Evolutionary conservation across 345 rosid genomes (phyloP).

Genomic region (Mangifera indica): DNA sequence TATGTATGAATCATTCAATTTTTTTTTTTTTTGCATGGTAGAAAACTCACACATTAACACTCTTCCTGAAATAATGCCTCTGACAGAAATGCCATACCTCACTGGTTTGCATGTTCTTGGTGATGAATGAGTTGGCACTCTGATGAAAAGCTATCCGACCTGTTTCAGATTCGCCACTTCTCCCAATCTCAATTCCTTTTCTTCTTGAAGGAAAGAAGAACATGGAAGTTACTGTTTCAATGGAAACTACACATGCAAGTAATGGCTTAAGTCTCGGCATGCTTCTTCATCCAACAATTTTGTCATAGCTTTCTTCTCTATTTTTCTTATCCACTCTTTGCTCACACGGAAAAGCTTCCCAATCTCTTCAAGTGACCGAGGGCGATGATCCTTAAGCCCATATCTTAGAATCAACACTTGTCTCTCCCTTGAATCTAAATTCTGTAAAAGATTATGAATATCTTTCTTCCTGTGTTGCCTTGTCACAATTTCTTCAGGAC

Average conservation of each 20-base stretch:
- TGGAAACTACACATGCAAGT: conserved; percentile 27
- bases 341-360: conserved; percentile 64
- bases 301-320: conserved; percentile 61
- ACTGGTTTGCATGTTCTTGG: background rate
- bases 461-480: conserved; percentile 58
- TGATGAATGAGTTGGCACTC: background rate
- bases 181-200: background rate
- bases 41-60: background rate
- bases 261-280: conserved; percentile 42
- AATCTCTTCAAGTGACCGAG: conserved; percentile 72
- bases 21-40: background rate
- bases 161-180: background rate
- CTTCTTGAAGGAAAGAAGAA: too few relatives aligned
- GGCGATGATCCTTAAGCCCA: conserved; percentile 51
- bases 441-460: conserved; percentile 44
- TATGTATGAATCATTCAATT: background rate
- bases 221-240: background rate
- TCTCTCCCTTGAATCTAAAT: conserved; percentile 65
- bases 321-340: conserved; percentile 82
- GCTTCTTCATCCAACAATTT: conserved; percentile 50
- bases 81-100: background rate
- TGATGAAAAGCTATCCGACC: background rate
- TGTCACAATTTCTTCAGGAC: conserved; percentile 53
- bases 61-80: background rate
- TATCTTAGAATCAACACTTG: conserved; percentile 62